Evolutionary conservation across 1,284 basidiomycete genomes (phyloP), one percentile per base, ranked within the genome.

Genomic region (Farysia itapuensis): DNA sequence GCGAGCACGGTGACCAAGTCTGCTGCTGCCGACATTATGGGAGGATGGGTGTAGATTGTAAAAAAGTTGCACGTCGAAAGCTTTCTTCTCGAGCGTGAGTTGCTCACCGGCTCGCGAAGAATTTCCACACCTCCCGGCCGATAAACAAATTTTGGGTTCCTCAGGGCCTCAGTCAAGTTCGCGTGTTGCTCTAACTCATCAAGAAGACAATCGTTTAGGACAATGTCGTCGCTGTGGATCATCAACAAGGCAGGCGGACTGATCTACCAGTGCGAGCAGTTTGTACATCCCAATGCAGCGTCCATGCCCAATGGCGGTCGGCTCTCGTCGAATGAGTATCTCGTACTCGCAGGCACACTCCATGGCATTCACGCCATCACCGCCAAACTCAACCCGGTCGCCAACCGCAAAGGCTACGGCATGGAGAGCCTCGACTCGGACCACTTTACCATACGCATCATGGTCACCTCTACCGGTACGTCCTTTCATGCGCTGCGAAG

Each of bases 321-420:
- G 13, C 56, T 72, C 80, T 93, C 58, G 86, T 91, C 94, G n/a
- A 98, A 98, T 79, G 94, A 97, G 77, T 89, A 95, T 68, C 86
- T 99, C 50, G 89, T 98, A 16, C 84, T 98, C 22, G 95, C 95
- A 2, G 94, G 95, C 37, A 98, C 95, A 7, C 79, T 98, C 39
- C 95, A 98, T 67, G 93, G 94, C 39, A 95, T 99, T 32, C 95
- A 98, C 72, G 95, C 95, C 12, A 98, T 98, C 70, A 96, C 94
- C 0, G 87, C 88, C 56, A 85, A 90, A 30, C 81, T 99, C 32
- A 90, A 89, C 4, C 95, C 95, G 0, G 84, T 84, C 3, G 77
- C 35, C 5, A 45, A 38, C 16, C 32, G 48, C 15, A 56, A 49
- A 13, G 78, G 82, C 23, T 89, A 88, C 13, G 95, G 95, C 14